Conservation (phyloP, 495 filamentous ascomycete genomes). For the Sordaria brevicollis region DNA sequence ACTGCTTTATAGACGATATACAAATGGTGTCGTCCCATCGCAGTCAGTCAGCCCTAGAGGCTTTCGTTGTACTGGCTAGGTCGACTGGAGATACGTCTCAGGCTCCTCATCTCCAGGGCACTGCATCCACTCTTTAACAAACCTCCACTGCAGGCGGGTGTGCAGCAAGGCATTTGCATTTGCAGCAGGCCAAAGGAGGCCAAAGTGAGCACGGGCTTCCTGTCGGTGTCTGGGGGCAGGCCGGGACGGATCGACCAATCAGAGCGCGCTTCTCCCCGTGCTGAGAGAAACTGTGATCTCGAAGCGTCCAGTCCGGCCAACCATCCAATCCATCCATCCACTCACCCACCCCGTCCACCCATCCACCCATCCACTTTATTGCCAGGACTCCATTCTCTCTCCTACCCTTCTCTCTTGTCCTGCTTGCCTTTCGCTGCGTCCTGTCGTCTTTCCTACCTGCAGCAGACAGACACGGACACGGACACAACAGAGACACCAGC, state of each 20-base stretch:
- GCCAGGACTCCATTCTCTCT: conserved; percentile 9
- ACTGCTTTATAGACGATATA: no score
- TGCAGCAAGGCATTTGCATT: not conserved
- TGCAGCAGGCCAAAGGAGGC: conserved; percentile 1
- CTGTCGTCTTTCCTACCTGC: not conserved
- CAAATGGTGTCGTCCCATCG: not conserved
- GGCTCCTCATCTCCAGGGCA: not conserved
- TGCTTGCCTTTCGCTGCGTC: conserved; percentile 5
- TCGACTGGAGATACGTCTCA: not conserved
- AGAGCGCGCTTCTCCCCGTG: conserved; percentile 6
- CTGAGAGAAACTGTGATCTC: conserved; percentile 19
- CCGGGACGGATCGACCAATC: conserved; percentile 14
- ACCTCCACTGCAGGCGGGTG: conserved; percentile 4
- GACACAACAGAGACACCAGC: not conserved
- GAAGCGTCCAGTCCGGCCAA: conserved; percentile 6
- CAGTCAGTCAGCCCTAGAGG: no score
- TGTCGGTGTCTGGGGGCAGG: conserved; percentile 1
- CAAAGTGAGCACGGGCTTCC: conserved; percentile 14
- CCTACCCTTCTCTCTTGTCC: conserved; percentile 19
- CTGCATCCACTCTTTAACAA: not conserved
- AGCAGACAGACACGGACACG: not conserved
- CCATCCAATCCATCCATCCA: not conserved
- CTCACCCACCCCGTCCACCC: not conserved
- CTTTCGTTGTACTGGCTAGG: not conserved
- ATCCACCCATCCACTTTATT: not conserved